Evolutionary conservation across 495 filamentous ascomycete genomes (phyloP).

Genomic region (Amphirosellinia nigrospora): DNA sequence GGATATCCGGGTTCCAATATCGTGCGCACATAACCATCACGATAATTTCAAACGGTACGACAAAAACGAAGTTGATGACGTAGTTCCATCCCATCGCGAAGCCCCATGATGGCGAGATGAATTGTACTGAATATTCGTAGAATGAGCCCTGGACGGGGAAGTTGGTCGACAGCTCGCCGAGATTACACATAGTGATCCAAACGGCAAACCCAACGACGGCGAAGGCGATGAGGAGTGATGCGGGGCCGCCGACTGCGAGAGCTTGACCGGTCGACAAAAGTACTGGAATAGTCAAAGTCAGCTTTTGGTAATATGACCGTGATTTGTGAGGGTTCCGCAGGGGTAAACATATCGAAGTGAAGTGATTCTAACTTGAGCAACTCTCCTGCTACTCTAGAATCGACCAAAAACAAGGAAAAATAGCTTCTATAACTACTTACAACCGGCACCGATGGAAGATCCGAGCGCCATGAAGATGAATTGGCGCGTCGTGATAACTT

Average conservation of each 20-base stretch:
- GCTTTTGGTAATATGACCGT: not conserved
- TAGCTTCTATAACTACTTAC: not conserved
- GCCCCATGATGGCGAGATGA: slow-evolving; percentile 70
- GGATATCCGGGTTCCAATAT: slow-evolving; percentile 55
- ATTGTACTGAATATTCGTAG: slow-evolving; percentile 64
- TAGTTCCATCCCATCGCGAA: slow-evolving; percentile 80
- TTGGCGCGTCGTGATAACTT: slow-evolving; percentile 52
- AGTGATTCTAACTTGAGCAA: not conserved
- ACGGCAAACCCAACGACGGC: slow-evolving; percentile 44
- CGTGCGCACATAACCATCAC: slow-evolving; percentile 55
- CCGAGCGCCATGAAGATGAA: slow-evolving; percentile 66
- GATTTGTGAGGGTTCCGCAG: not conserved
- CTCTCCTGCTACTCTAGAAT: not conserved
- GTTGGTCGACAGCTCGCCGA: slow-evolving; percentile 68
- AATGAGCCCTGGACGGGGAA: slow-evolving; percentile 60
- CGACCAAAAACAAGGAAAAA: not conserved
- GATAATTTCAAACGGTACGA: slow-evolving; percentile 53
- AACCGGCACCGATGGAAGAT: slow-evolving; percentile 69
- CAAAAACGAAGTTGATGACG: slow-evolving; percentile 58
- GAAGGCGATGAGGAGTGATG: slow-evolving; percentile 61
- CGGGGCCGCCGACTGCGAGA: slow-evolving; percentile 64
- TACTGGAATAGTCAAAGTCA: slow-evolving; percentile 31
- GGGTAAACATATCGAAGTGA: not conserved
- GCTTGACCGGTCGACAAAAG: slow-evolving; percentile 67
- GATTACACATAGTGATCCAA: slow-evolving; percentile 53